phyloP scores from a whole-genome alignment of 129 eudicot genomes.

The Ambrosia artemisiifolia region DNA sequence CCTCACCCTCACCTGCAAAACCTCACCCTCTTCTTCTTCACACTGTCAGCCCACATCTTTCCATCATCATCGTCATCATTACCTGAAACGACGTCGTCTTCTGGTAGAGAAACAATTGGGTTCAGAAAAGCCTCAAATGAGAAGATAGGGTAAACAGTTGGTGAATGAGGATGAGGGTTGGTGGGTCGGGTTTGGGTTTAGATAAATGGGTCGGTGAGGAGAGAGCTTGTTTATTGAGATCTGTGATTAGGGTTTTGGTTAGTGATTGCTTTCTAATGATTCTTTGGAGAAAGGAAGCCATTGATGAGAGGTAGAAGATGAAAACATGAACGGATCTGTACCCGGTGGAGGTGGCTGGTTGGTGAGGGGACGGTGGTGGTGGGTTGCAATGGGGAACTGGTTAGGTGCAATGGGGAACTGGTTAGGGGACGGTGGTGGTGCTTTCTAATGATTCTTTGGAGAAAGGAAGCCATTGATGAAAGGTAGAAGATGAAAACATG shows the following conservation, averaged over 20 bases:
- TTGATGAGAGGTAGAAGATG: too few species aligned
- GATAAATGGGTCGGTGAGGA: conserved; percentile 24
- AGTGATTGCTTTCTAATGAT: too few species aligned
- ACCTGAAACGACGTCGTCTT: too few species aligned
- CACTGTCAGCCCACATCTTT: conserved; percentile 79
- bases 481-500: conserved; percentile 19
- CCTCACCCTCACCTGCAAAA: too few species aligned
- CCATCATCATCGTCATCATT: conserved; percentile 24
- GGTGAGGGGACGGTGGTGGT: too few species aligned
- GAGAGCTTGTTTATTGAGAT: conserved; percentile 31
- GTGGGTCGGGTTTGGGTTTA: conserved; percentile 10
- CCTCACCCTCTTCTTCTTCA: conserved; percentile 89
- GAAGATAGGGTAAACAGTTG: conserved; percentile 47
- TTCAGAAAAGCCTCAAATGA: conserved; percentile 48
- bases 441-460: conserved; percentile 37
- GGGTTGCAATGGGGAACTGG: too few species aligned
- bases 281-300: too few species aligned
- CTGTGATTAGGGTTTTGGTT: conserved; percentile 31
- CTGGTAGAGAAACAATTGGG: conserved; percentile 39
- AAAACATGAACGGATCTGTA: too few species aligned
- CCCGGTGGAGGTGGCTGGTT: too few species aligned
- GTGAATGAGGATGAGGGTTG: conserved; percentile 1
- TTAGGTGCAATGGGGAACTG: too few species aligned
- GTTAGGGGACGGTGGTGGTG: too few species aligned
- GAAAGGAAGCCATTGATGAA: conserved; percentile 46